Evolutionary conservation across 495 filamentous ascomycete species (phyloP), one percentile per base, ranked within the genome.

Genomic region (Penicillium silybi): DNA sequence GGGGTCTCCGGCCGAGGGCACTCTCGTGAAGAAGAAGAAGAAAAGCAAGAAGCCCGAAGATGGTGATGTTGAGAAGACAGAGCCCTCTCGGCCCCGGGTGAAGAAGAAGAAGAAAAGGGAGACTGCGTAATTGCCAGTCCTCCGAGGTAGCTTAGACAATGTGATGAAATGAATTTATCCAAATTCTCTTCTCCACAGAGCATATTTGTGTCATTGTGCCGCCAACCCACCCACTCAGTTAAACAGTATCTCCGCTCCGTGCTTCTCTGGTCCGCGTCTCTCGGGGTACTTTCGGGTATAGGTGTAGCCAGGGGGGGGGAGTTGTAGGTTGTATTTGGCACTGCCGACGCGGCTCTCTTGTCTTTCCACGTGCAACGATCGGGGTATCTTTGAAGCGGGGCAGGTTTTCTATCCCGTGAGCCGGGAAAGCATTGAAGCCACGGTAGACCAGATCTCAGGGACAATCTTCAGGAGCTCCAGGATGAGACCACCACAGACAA

Each of bases 11-110:
- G 72, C 72, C 4, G 89, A 89, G 54, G 89, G 86, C 10, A 84
- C 77, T 6, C 71, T 90, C 23, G 84, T 96, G 6, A 88, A 83
- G 73, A 92, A 85, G 69, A 92, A 89, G 71, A 85, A 82, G 65
- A 86, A 80, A 65, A 82, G 79, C 65, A 71, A 74, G 10, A 57
- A 54, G 46, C 10, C 43, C 34, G 35, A 41, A 4, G 51, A 46
- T 44, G 41, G 19, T 49, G 46, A 20, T 29, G n/a, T 35, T 32
- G 39, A 38, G 7, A 10, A 41, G 13, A n/a, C 32, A 16, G 41
- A 52, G 35, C 38, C 26, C 8, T 17, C 20, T 22, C 41, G 25
- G 22, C 19, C 7, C n/a, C 46, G 49, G 29, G 58, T 54, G 16
- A 56, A 55, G 43, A 59, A 43, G 41, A 57, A 64, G 49, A 59